Base-by-base conservation (phyloP, 768 basidiomycete genomes). In the Lactarius psammicola region DNA sequence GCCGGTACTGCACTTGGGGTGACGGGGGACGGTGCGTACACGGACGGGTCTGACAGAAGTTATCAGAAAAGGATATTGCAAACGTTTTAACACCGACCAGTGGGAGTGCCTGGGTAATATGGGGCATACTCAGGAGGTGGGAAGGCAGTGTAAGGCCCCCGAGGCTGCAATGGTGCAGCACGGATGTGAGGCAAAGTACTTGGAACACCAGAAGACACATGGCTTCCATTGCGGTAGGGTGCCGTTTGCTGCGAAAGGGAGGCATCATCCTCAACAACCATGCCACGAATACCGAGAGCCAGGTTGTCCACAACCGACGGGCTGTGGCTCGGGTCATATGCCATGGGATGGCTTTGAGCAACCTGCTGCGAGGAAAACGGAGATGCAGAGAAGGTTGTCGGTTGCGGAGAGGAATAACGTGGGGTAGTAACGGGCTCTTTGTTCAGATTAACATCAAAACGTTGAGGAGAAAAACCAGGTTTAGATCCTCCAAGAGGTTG, bases 221-320 rank as follows among this genome's bases (percentile, higher is more conserved):
- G 78, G 42, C 69, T 74, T 65, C 65, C 69, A 56, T 78, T 78
- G 63, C 81, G 81, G 64, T 79, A 79, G 11, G 68, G 40, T 20
- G 69, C 53, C 33, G 62, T 65, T 56, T 72, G 70, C 66, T 78
- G 78, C 44, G 71, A 69, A 49, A 74, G 72, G 61, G 74, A 71
- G 59, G 77, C 78, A 62, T 85, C 85, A 51, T 86, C 85, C 70
- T 84, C 85, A 23, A 85, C 84, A 8, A 75, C 79, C 83, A 86
- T 85, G 17, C 86, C 86, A 65, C 87, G 83, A 56, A 89, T 75
- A 4, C 84, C 80, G 36, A 83, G 74, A 17, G 85, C 77, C 38
- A 88, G 77, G 62, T 80, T 81, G 56, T 84, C 85, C 20, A 79
- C 81, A 54, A 76, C 71, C 40, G 80, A 73, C 17, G 80, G 71